phyloP scores from a whole-genome alignment of 306 rosid species.

The Lathyrus oleraceus region DNA sequence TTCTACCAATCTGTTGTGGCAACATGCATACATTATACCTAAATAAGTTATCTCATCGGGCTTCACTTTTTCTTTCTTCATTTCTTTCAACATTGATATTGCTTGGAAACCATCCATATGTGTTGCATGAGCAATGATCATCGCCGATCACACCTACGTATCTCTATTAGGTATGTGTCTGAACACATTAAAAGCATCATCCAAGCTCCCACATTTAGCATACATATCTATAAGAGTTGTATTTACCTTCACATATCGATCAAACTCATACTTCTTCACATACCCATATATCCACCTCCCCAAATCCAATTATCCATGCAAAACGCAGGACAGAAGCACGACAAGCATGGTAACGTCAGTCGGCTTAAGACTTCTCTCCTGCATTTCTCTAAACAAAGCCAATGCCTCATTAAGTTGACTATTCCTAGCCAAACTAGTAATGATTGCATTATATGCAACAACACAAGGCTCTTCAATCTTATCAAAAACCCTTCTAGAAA shows the following conservation, averaged over 20 bases:
- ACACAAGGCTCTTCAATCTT: constrained; percentile 62
- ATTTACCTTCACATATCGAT: constrained; percentile 69
- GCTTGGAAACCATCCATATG: constrained; percentile 69
- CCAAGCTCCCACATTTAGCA: constrained; percentile 78
- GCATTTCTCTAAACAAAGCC: constrained; percentile 77
- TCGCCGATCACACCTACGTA: constrained; percentile 80
- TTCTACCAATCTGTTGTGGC: constrained; percentile 78
- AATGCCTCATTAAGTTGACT: constrained; percentile 76
- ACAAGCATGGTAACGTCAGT: constrained; percentile 83
- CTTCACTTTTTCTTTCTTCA: constrained; percentile 53
- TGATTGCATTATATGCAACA: constrained; percentile 68
- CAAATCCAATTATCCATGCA: constrained; percentile 68
- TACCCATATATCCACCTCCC: constrained; percentile 89
- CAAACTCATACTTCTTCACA: constrained; percentile 69
- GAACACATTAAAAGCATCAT: constrained; percentile 65
- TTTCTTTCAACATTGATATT: constrained; percentile 64
- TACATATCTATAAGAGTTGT: constrained; percentile 86
- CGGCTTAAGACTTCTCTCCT: constrained; percentile 58
- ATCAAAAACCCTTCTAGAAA: constrained; percentile 69
- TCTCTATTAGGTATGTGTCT: constrained; percentile 62
- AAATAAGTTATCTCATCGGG: constrained; percentile 80
- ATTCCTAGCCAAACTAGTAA: constrained; percentile 59
- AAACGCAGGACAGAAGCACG: constrained; percentile 64
- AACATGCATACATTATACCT: constrained; percentile 75
- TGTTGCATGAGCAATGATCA: constrained; percentile 72